These are phyloP conservation scores for Trypanosoma avium DNA, from an alignment of 208 protist species.

Conservation along the genomic window DNA sequence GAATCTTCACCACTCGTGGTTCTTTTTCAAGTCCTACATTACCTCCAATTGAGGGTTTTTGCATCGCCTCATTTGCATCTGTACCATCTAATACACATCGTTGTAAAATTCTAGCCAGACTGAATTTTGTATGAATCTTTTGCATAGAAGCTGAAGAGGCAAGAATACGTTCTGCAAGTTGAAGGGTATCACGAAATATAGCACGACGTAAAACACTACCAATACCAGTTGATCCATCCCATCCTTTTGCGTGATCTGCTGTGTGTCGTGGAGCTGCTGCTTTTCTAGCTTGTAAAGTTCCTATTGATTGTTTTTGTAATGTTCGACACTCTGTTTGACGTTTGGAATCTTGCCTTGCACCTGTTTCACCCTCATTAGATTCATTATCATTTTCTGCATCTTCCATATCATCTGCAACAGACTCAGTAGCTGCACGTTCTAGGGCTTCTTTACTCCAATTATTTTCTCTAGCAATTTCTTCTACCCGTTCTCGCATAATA, in stretches of 20 bases:
- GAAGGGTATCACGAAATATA: conserved; percentile 76
- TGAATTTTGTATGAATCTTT: conserved; percentile 87
- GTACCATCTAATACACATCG: conserved; percentile 59
- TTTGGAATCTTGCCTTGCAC: conserved; percentile 15
- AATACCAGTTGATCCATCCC: conserved; percentile 35
- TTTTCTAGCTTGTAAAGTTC: conserved; percentile 6
- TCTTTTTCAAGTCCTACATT: conserved; percentile 24
- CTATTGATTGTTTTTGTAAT: not conserved
- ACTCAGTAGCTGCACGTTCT: conserved; percentile 35
- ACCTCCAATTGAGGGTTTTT: conserved; percentile 19
- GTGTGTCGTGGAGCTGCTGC: conserved; percentile 27
- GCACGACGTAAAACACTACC: conserved; percentile 58
- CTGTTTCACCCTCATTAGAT: conserved; percentile 17
- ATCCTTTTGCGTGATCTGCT: conserved; percentile 52
- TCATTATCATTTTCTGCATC: conserved; percentile 30
- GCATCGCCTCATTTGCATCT: conserved; percentile 45
- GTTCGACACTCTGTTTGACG: too few relatives aligned
- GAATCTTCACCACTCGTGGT: conserved; percentile 52
- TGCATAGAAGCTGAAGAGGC: conserved; percentile 74
- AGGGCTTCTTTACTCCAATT: conserved; percentile 75
- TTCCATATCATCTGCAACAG: conserved; percentile 39
- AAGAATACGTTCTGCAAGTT: conserved; percentile 85
- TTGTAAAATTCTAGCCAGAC: conserved; percentile 80
- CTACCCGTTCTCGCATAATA: conserved; percentile 90
- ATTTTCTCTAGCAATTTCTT: conserved; percentile 75